These are phyloP conservation scores for Phytophthora pluvialis DNA, from an alignment of 352 stramenopile species.

Conservation along the genomic window DNA sequence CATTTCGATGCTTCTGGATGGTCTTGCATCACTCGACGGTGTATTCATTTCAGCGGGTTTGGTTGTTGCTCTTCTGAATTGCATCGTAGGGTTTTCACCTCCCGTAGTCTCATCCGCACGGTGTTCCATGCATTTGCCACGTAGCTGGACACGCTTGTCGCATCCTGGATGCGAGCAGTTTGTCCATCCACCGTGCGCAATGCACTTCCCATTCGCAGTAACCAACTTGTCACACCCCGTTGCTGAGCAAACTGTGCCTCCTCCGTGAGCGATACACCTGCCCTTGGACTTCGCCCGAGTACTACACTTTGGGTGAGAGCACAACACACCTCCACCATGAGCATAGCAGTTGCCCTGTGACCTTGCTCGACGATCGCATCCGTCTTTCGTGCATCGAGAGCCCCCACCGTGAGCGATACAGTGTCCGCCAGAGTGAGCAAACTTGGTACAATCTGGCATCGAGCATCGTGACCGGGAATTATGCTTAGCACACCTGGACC, in stretches of 20 bases:
- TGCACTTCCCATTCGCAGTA: constrained; percentile 13
- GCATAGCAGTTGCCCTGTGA: constrained; percentile 19
- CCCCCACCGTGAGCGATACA: constrained; percentile 18
- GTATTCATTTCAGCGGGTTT: neutral
- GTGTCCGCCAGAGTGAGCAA: constrained; percentile 13
- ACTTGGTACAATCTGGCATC: constrained; percentile 9
- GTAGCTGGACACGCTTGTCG: constrained; percentile 8
- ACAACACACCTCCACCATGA: constrained; percentile 10
- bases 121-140: constrained; percentile 13
- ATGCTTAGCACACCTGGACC: constrained; percentile 12
- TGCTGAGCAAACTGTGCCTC: constrained; percentile 13
- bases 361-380: constrained; percentile 1
- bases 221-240: constrained; percentile 12
- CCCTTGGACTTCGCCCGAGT: constrained; percentile 15
- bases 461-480: constrained; percentile 7
- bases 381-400: constrained; percentile 10
- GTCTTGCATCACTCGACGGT: neutral
- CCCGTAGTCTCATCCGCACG: neutral
- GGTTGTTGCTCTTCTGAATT: constrained; percentile 1
- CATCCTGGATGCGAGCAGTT: constrained; percentile 17
- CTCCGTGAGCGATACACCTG: constrained; percentile 22
- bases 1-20: neutral
- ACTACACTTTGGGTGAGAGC: constrained; percentile 13
- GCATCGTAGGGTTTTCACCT: neutral
- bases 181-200: constrained; percentile 10